These are phyloP conservation scores for Sinapis alba DNA, from an alignment of 441 rosid species.

Conservation along the genomic window DNA sequence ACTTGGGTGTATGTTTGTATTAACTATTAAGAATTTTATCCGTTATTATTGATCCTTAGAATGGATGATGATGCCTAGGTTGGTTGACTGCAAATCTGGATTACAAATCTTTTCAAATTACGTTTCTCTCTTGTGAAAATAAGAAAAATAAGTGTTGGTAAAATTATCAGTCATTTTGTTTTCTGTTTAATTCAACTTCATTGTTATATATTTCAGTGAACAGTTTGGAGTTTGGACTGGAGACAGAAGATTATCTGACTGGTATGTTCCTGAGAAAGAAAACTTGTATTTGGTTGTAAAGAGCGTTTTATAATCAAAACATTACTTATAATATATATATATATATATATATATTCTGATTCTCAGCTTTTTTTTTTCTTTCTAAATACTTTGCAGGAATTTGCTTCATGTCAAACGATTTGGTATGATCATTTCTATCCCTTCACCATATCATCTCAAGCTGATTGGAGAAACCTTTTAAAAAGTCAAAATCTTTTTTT, in stretches of 20 bases:
- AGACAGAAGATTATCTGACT: slow-evolving; percentile 85
- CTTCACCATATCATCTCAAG: background rate
- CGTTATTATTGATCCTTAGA: no score
- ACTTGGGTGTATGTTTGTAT: slow-evolving; percentile 95
- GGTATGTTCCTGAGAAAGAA: slow-evolving; percentile 55
- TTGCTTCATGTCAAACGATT: slow-evolving; percentile 93
- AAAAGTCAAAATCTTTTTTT: background rate
- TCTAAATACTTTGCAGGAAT: slow-evolving; percentile 62
- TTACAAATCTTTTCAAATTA: background rate
- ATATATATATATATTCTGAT: slow-evolving; percentile 5
- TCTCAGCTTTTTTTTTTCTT: background rate
- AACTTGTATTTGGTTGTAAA: background rate
- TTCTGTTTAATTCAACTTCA: slow-evolving; percentile 19
- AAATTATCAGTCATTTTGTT: background rate
- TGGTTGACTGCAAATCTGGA: slow-evolving; percentile 1
- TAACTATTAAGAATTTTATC: no score
- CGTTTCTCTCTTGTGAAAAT: background rate
- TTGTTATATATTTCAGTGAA: slow-evolving; percentile 56
- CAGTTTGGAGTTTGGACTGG: slow-evolving; percentile 66
- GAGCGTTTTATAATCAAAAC: background rate
- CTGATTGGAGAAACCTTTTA: background rate
- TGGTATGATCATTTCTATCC: slow-evolving; percentile 56
- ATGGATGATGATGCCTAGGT: background rate
- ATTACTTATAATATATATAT: no score
- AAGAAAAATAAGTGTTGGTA: slow-evolving; percentile 1